Conservation (phyloP, 73 alveolate species). For the Blepharisma stoltei region DNA sequence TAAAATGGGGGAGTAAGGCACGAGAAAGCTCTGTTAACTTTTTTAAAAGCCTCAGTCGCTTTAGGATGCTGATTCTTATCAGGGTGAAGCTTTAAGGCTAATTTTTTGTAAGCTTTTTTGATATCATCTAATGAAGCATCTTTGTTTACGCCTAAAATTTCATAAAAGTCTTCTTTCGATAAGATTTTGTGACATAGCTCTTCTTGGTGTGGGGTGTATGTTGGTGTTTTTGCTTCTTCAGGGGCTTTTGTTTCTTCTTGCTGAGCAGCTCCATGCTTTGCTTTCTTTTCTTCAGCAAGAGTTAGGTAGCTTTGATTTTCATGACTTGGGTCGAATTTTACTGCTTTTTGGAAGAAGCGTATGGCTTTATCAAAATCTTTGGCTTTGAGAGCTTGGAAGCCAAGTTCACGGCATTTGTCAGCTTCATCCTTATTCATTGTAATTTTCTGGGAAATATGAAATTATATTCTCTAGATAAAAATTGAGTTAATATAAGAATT, state of each 20-base stretch:
- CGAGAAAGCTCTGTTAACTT: conserved; percentile 8
- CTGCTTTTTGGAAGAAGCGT: conserved; percentile 7
- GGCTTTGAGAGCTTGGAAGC: conserved; percentile 30
- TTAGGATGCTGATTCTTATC: conserved; percentile 50
- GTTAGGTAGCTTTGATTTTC: conserved; percentile 15
- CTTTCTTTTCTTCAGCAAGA: conserved; percentile 3
- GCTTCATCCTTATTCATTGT: conserved; percentile 61
- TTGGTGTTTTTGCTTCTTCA: not conserved
- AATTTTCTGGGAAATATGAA: not conserved
- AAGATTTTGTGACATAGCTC: conserved; percentile 45
- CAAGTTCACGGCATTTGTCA: conserved; percentile 43
- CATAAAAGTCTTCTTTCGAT: conserved; percentile 63
- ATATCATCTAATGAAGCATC: conserved; percentile 70
- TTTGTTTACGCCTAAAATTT: conserved; percentile 66
- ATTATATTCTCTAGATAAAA: too few relatives aligned
- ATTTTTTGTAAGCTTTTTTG: conserved; percentile 75
- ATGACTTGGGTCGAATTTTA: conserved; percentile 7
- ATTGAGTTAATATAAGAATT: too few relatives aligned
- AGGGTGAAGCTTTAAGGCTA: conserved; percentile 80
- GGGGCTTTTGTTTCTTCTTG: not conserved
- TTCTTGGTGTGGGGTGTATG: conserved; percentile 31
- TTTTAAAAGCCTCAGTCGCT: conserved; percentile 25
- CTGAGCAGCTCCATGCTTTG: not conserved
- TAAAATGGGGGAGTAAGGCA: too few relatives aligned
- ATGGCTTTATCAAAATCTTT: conserved; percentile 39